A percentile compares a stretch with the other conserved stretches of the same genome.
These are phyloP conservation scores for Cucurbita moschata DNA, from an alignment of 306 rosid species.

Conservation along the genomic window DNA sequence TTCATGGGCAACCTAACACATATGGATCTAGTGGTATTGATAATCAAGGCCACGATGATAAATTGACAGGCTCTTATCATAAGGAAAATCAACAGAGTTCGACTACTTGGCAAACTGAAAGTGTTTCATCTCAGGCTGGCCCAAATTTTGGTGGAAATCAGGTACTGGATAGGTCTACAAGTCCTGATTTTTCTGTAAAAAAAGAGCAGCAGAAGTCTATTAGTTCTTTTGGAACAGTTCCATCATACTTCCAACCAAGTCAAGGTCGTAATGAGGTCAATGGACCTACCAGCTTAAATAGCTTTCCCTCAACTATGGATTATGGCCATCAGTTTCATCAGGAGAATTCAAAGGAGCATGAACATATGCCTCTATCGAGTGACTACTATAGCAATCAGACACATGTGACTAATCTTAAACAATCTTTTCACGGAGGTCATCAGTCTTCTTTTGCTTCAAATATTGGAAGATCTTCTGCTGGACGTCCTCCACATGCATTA, in stretches of 20 bases:
- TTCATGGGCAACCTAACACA: constrained; percentile 20
- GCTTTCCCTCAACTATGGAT: constrained; percentile 27
- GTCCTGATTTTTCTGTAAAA: constrained; percentile 20
- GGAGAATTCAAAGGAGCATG: constrained; percentile 22
- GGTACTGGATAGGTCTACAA: constrained; percentile 28
- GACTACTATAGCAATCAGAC: constrained; percentile 37
- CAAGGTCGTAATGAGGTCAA: constrained; percentile 33
- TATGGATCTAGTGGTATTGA: constrained; percentile 25
- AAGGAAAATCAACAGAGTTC: constrained; percentile 30
- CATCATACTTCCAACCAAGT: constrained; percentile 30
- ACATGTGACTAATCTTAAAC: constrained; percentile 29
- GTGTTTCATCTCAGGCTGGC: constrained; percentile 16
- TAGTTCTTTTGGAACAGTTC: constrained; percentile 35
- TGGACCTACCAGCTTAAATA: constrained; percentile 27
- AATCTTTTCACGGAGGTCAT: constrained; percentile 34
- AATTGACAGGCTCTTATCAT: constrained; percentile 27
- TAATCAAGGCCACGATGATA: constrained; percentile 33
- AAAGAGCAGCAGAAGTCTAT: constrained; percentile 33
- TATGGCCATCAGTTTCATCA: constrained; percentile 38
- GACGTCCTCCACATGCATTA: constrained; percentile 82
- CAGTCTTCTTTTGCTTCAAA: constrained; percentile 43
- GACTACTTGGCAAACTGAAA: constrained; percentile 23
- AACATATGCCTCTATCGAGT: constrained; percentile 27
- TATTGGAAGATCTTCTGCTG: constrained; percentile 59
- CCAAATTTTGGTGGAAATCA: constrained; percentile 28